phyloP scores from a whole-genome alignment of 1,139 yeast genomes.

The Maudiozyma humilis region DNA sequence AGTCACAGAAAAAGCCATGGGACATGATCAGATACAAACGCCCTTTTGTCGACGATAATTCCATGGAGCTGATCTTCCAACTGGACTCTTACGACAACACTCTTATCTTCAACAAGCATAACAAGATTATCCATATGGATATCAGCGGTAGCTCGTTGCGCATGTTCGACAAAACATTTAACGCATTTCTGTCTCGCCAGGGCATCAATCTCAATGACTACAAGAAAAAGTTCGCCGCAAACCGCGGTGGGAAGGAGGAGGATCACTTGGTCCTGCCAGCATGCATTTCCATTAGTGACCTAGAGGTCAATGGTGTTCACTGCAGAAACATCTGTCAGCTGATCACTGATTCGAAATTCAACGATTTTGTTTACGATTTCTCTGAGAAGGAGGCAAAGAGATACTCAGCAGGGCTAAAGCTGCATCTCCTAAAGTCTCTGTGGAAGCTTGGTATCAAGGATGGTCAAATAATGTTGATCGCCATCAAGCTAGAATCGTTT shows the following conservation, averaged over 20 bases:
- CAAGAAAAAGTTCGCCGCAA: conserved; percentile 9
- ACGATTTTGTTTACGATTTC: conserved; percentile 19
- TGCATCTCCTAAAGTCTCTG: conserved; percentile 24
- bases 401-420: conserved; percentile 19
- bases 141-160: conserved; percentile 28
- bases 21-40: conserved; percentile 40
- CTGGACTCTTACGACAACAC: conserved; percentile 33
- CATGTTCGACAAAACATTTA: conserved; percentile 24
- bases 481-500: conserved; percentile 24
- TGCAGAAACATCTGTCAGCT: conserved; percentile 21
- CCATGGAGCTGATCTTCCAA: conserved; percentile 50
- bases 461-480: conserved; percentile 25
- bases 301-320: conserved; percentile 21
- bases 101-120: conserved; percentile 26
- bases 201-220: conserved; percentile 11
- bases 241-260: conserved; percentile 3
- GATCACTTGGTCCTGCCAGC: conserved; percentile 24
- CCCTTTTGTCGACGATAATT: conserved; percentile 46
- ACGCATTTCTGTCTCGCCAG: conserved; percentile 11
- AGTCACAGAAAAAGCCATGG: conserved; percentile 15
- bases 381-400: conserved; percentile 9
- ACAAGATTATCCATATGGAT: conserved; percentile 28
- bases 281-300: conserved; percentile 23
- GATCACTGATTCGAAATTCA: conserved; percentile 18
- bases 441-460: conserved; percentile 28